Percentiles rank a stretch among this genome's conserved stretches.
These are phyloP conservation scores for Ganoderma boninense DNA, from an alignment of 1,284 basidiomycete species.

Conservation along the genomic window DNA sequence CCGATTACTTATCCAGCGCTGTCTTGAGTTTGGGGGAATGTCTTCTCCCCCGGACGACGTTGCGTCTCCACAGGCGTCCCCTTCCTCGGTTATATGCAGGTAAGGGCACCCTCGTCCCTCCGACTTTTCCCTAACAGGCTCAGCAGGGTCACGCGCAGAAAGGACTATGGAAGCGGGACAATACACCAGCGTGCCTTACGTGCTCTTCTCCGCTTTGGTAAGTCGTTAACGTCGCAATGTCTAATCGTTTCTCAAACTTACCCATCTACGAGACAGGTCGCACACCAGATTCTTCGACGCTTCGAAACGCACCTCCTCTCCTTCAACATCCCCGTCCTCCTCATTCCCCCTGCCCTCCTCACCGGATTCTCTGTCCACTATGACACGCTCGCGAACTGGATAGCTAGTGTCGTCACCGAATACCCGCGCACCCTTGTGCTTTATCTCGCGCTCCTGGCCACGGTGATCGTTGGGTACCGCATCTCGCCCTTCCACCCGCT, in stretches of 20 bases:
- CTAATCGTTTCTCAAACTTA: not conserved
- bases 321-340: constrained; percentile 7
- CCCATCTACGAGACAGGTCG: constrained; percentile 10
- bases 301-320: constrained; percentile 13
- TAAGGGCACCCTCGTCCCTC: not conserved
- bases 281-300: constrained; percentile 19
- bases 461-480: constrained; percentile 33
- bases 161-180: not conserved
- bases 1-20: not conserved
- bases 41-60: not conserved
- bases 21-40: not conserved
- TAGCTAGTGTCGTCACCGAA: not conserved
- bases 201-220: not conserved
- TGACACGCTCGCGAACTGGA: not conserved
- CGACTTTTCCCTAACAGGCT: not conserved
- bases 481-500: constrained; percentile 44
- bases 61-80: not conserved
- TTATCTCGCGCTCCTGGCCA: not conserved
- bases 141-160: not conserved
- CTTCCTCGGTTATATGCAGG: not conserved
- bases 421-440: constrained; percentile 24
- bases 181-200: not conserved
- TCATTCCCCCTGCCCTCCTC: constrained; percentile 10
- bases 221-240: not conserved
- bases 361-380: not conserved